Base-by-base conservation (phyloP, 108 stramenopile genomes). In the Cyclotella cryptica region DNA sequence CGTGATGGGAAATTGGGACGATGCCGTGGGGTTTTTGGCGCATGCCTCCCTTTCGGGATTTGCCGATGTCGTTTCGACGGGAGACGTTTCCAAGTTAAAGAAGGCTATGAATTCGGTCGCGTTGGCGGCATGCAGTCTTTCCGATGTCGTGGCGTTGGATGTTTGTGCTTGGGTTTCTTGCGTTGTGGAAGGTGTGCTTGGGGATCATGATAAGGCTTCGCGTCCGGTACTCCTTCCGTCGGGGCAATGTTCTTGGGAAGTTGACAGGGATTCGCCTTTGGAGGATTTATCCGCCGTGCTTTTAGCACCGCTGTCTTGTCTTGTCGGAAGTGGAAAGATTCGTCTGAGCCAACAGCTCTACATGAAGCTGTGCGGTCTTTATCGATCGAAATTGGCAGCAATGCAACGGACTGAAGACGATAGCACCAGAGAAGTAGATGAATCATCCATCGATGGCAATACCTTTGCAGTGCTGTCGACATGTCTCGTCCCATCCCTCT, bases 401-500 rank as follows among this genome's bases (percentile, higher is more conserved):
- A 26, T 51, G 55, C 40, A 55, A 27, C 28, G 28, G 39, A 47
- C 9, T 15, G 49, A 67, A 15, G 30, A 59, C 35, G 41, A 52
- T 19, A 28, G 40, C 14, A 22, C 13, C 77, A 41, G 47, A 65
- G 47, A 80, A 74, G 12, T 81, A 26, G 58, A 53, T 70, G 13
- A 52, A 79, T 40, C 52, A 64, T 40, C 60, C 27, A 84, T 82
- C 22, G 81, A 86, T 54, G 53, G 21, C 6, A 70, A 75, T 12
- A 72, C 75, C 0, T 71, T 84, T 63, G 65, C 73, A 9, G 80
- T 91, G 41, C 70, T 91, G 12, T 68, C 79, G 40, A 70, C 28
- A 6, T 86, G 88, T 58, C 61, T 96, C 47, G 83, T 93, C 10
- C 90, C 91, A 0, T 82, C 90, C 11, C 22, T 95, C 17, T 91